These are phyloP conservation scores for Aspergillus cristatus DNA, from an alignment of 495 filamentous ascomycete species.

Conservation along the genomic window DNA sequence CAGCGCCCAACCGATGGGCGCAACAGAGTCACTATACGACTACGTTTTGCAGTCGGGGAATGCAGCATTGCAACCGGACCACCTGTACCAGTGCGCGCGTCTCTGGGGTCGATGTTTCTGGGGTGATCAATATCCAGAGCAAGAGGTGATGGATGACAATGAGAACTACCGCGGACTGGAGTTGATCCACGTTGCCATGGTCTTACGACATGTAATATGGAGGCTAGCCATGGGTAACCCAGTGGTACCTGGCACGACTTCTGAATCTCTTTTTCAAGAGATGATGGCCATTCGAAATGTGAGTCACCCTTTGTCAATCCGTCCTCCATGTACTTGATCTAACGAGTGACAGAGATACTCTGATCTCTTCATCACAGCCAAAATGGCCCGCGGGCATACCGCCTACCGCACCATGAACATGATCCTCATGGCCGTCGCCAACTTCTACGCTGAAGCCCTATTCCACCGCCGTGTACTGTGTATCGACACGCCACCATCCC, in stretches of 20 bases:
- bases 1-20: conserved; percentile 24
- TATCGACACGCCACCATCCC: conserved; percentile 12
- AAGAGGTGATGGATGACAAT: conserved; percentile 39
- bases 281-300: conserved; percentile 27
- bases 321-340: background rate
- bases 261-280: conserved; percentile 25
- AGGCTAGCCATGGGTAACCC: conserved; percentile 25
- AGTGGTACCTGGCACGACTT: conserved; percentile 14
- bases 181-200: conserved; percentile 24
- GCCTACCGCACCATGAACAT: conserved; percentile 35
- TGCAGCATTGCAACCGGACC: conserved; percentile 29
- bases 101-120: conserved; percentile 38
- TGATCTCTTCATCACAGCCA: conserved; percentile 37
- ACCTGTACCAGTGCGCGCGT: conserved; percentile 29
- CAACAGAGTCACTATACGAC: conserved; percentile 30
- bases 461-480: conserved; percentile 33
- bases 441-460: conserved; percentile 34
- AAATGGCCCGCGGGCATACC: conserved; percentile 23
- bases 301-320: conserved; percentile 4
- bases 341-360: conserved; percentile 22
- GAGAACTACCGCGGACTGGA: conserved; percentile 37
- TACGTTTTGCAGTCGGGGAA: conserved; percentile 28
- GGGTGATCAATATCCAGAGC: conserved; percentile 36
- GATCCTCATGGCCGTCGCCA: conserved; percentile 38
- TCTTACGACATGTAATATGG: conserved; percentile 33